Percentiles rank a stretch among this genome's conserved stretches.
phyloP scores from a whole-genome alignment of 2,329 filamentous ascomycete species.

The Verticillium nonalfalfae region DNA sequence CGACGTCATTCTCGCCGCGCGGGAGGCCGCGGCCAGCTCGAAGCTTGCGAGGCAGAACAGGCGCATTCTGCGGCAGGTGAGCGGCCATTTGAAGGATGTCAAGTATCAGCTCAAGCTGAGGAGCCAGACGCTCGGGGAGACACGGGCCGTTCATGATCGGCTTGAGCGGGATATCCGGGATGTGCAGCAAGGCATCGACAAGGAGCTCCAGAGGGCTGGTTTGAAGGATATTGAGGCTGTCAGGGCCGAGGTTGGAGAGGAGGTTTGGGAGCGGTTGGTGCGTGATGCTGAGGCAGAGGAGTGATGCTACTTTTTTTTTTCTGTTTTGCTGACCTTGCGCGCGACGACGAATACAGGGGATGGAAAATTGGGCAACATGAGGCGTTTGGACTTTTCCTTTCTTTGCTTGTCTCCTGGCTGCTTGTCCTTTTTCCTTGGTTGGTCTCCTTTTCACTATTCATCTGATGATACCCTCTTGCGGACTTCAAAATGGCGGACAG shows the following conservation, averaged over 20 bases:
- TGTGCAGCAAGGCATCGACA: conserved; percentile 3
- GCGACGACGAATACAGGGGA: not conserved
- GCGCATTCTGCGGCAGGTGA: conserved; percentile 18
- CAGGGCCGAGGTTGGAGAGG: conserved; percentile 7
- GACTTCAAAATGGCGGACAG: not conserved
- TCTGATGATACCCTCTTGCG: not conserved
- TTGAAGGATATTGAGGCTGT: conserved; percentile 8
- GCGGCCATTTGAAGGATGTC: conserved; percentile 17
- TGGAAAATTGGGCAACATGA: not conserved
- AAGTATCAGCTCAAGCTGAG: conserved; percentile 10
- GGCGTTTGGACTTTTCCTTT: not conserved
- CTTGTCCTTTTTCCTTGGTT: not conserved
- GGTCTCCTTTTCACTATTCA: not conserved
- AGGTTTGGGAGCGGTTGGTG: conserved; percentile 6
- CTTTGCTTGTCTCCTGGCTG: not conserved
- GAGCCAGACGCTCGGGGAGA: conserved; percentile 9
- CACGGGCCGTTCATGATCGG: conserved; percentile 4
- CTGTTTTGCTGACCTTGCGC: not conserved
- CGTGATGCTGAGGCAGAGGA: not conserved
- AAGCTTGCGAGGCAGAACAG: conserved; percentile 9
- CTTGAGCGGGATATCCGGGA: conserved; percentile 7
- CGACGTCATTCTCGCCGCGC: conserved; percentile 11
- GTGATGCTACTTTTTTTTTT: not conserved
- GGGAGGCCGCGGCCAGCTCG: conserved; percentile 4
- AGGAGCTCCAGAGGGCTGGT: conserved; percentile 7